Conservation (phyloP, 2,329 filamentous ascomycete genomes). For the Phaeophleospora eucalypticola region DNA sequence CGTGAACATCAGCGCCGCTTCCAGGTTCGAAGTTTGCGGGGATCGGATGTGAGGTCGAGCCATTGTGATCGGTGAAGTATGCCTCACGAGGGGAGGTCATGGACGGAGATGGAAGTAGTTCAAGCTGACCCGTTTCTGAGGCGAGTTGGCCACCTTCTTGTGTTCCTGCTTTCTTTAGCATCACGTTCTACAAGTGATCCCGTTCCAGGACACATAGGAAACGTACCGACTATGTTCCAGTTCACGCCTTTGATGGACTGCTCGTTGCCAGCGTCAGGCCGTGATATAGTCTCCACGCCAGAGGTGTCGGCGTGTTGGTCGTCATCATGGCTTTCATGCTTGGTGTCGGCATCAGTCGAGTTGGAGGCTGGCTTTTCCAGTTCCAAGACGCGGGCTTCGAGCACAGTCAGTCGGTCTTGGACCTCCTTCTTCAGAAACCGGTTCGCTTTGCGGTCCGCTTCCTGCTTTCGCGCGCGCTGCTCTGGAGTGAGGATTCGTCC, state of each 20-base stretch:
- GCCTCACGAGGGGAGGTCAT: not conserved
- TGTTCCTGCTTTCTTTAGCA: not conserved
- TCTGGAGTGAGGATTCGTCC: slow-evolving; percentile 22
- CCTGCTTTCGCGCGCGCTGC: slow-evolving; percentile 22
- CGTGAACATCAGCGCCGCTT: not conserved
- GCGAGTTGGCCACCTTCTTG: not conserved
- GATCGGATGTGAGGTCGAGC: not conserved
- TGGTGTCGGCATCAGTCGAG: too few species aligned
- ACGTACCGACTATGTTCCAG: not conserved
- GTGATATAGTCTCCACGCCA: too few species aligned
- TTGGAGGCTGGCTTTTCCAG: too few species aligned
- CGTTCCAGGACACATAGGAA: not conserved
- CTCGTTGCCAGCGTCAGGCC: not conserved
- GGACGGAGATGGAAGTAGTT: not conserved
- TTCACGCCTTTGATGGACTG: not conserved
- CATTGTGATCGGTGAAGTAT: not conserved
- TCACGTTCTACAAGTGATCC: not conserved
- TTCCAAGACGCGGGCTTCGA: slow-evolving; percentile 19
- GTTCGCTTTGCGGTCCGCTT: slow-evolving; percentile 23
- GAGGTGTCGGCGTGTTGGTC: too few species aligned
- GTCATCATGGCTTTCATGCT: too few species aligned
- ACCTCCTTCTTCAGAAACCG: slow-evolving; percentile 24
- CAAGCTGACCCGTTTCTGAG: not conserved
- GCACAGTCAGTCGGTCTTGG: slow-evolving; percentile 19
- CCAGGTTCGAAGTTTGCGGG: not conserved